Evolutionary conservation across 2,329 filamentous ascomycete species (phyloP), one percentile per base, ranked within the genome.

Genomic region (Colletotrichum paranaense): DNA sequence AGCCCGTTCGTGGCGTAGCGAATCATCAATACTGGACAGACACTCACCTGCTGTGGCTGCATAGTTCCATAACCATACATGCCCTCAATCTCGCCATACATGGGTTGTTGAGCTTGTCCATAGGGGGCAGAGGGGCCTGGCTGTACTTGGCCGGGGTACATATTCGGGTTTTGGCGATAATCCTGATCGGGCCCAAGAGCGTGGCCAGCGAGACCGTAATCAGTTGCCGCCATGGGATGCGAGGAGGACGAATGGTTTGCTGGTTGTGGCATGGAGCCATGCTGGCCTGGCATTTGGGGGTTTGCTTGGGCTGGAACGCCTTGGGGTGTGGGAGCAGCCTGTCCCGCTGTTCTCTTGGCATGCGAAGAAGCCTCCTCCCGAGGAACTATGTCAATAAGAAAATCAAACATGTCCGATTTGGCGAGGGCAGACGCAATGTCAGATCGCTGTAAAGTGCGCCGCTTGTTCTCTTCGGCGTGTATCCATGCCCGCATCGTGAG

Each of bases 361-460:
- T 95, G 95, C 26, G 93, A 92, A 11, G 94, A 90, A 46, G 96
- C 95, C 83, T 99, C 97, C 82, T 99, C 97, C 65, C 97, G 92
- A 4, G 97, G 97, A 6, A 99, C 97, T 75, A 99, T 99, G 81
- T 99, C 97, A 81, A 99, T 99, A 73, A 99, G 88, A 85, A 99
- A 99, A 85, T 99, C 97, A 83, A 99, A 99, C 97, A 99, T 99
- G 86, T 99, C 97, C 26, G 95, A 98, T 85, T 99, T 99, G 73
- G 95, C 94, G 28, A 99, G 88, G 16, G 97, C 97, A 12, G 95
- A 97, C 26, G 97, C 97, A 81, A 99, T 99, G 80, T 99, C 97
- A 70, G 95, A 98, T 63, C 97, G 92, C 84, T 99, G 97, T 53
- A 99, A 87, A 1, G 97, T 99, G 56, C 97, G 92, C 35, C 97